Base-by-base conservation (phyloP, 148 eudicot genomes). In the Cornus suecica region DNA sequence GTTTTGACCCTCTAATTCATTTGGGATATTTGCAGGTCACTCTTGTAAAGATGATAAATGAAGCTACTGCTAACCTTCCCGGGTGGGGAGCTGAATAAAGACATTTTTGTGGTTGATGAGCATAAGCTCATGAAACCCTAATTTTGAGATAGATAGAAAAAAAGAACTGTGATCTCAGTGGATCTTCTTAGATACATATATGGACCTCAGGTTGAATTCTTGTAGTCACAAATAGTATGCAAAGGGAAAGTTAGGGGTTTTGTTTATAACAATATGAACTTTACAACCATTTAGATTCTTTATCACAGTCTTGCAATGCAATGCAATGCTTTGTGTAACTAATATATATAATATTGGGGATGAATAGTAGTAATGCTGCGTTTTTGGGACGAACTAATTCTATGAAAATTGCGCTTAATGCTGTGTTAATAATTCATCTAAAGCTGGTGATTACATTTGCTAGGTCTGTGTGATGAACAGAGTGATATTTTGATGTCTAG, bases 31-130 rank as follows among this genome's bases (percentile, higher is more conserved):
- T 62, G 66, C 83, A 88, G 92, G 92, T 77, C 22, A 88, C 92
- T 68, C 89, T 88, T 11, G 88, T 88, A 58, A 83, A 83, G 51
- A 88, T 86, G 92, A 86, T 88, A 72, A 88, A 88, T 70, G 88
- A 88, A 83, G 92, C 92, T 79, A 88, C 92, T 27, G 88, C 86
- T 45, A 86, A 88, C 84, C 84, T 88, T 84, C 88, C 92, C 0
- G 79, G 85, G 65, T 88, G 92, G 92, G 84, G 81, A 71, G 54
- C 81, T 51, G 69, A 78, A 23, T 83, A 80, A 79, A 62, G 30
- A 32, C 30, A 37, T 51, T 51, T 26, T 18, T 29, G 8, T 66
- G 34, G 41, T 68, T 54, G 66, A 73, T 71, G 77, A n/a, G 29
- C n/a, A 25, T 41, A 27, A 67, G 6, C 24, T 26, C 61, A 11